These are phyloP conservation scores for Heterobasidion occidentale DNA, from an alignment of 1,284 basidiomycete species.

Conservation along the genomic window DNA sequence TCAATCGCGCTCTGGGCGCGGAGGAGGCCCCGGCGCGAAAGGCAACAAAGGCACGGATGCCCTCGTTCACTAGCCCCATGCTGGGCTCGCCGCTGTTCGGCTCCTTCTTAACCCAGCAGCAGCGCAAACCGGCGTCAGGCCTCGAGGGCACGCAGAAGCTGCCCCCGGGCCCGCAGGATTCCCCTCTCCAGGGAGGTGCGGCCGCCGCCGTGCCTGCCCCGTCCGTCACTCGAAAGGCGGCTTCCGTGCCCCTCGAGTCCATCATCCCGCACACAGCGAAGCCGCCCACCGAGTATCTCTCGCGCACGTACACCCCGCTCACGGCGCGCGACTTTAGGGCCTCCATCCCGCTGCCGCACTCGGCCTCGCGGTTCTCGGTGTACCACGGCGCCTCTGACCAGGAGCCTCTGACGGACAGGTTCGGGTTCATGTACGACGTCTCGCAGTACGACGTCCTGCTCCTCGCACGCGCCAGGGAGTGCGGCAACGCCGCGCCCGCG, in stretches of 20 bases:
- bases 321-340: slow-evolving; percentile 64
- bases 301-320: slow-evolving; percentile 62
- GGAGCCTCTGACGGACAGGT: slow-evolving; percentile 81
- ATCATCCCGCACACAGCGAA: slow-evolving; percentile 83
- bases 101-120: slow-evolving; percentile 46
- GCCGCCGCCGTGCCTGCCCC: background rate
- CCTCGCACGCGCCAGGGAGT: slow-evolving; percentile 66
- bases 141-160: slow-evolving; percentile 19
- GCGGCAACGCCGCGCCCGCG: slow-evolving; percentile 69
- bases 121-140: slow-evolving; percentile 27
- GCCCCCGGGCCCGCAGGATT: slow-evolving; percentile 6
- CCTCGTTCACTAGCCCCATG: slow-evolving; percentile 7
- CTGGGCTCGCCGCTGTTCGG: slow-evolving; percentile 48
- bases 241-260: slow-evolving; percentile 81
- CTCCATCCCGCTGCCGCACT: slow-evolving; percentile 49
- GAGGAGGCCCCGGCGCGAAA: slow-evolving; percentile 21
- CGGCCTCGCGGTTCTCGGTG: slow-evolving; percentile 46
- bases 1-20: slow-evolving; percentile 33
- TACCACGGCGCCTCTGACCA: slow-evolving; percentile 47
- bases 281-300: slow-evolving; percentile 80
- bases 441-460: slow-evolving; percentile 76
- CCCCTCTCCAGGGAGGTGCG: background rate
- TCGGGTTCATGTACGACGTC: slow-evolving; percentile 91
- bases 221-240: slow-evolving; percentile 4
- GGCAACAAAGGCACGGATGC: slow-evolving; percentile 21